Percentiles rank a stretch among this genome's conserved stretches.
These are phyloP conservation scores for Prillingera fragicola DNA, from an alignment of 1,284 basidiomycete species.

Conservation along the genomic window DNA sequence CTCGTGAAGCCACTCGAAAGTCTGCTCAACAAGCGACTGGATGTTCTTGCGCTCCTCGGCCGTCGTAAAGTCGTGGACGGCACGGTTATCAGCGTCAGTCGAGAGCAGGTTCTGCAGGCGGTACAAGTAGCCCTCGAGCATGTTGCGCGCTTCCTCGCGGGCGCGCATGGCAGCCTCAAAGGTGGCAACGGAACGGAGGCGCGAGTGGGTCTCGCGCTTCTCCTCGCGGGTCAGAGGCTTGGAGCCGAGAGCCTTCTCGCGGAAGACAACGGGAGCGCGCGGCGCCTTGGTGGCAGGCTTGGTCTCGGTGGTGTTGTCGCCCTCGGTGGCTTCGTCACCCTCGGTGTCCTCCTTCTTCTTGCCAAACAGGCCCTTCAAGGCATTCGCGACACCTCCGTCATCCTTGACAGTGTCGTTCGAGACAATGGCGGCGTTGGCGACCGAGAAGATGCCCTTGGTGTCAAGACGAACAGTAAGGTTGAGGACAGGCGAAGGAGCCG, in stretches of 20 bases:
- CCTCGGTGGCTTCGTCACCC: constrained; percentile 48
- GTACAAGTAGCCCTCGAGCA: constrained; percentile 88
- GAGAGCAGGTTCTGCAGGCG: constrained; percentile 76
- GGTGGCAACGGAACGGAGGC: constrained; percentile 69
- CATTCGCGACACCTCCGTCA: constrained; percentile 68
- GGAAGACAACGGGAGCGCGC: constrained; percentile 56
- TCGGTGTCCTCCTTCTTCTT: constrained; percentile 50
- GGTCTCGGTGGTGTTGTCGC: constrained; percentile 16
- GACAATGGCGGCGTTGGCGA: constrained; percentile 67
- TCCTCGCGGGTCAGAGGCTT: constrained; percentile 66
- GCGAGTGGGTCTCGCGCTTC: constrained; percentile 63
- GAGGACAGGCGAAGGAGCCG: constrained; percentile 52
- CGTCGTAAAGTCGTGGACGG: constrained; percentile 74
- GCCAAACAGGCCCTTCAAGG: constrained; percentile 75
- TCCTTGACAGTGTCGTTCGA: constrained; percentile 50
- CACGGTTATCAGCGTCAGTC: constrained; percentile 56
- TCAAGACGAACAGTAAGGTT: constrained; percentile 75
- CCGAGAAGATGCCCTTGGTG: constrained; percentile 69
- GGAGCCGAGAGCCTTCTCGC: constrained; percentile 59
- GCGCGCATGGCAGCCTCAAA: constrained; percentile 71
- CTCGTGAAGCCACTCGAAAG: constrained; percentile 77
- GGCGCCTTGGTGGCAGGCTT: constrained; percentile 24
- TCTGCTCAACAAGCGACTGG: constrained; percentile 60
- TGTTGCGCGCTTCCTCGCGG: constrained; percentile 85
- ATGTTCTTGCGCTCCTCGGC: constrained; percentile 65